Evolutionary conservation across 495 filamentous ascomycete species (phyloP), one percentile per base, ranked within the genome.

Genomic region (Patellaria atrata): DNA sequence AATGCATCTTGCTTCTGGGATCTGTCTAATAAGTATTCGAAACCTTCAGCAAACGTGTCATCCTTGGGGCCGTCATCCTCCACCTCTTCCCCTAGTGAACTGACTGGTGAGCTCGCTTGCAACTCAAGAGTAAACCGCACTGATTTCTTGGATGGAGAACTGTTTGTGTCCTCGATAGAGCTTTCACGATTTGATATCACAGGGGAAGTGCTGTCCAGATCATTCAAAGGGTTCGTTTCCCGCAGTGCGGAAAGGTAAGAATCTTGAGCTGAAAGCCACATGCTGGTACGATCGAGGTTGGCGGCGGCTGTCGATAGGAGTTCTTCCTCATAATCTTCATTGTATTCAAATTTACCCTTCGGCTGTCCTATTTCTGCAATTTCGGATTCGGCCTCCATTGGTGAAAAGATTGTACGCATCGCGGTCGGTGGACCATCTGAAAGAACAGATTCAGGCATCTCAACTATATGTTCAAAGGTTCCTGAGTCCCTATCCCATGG

Each of bases 11-110:
- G 30, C 51, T 58, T 32, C 63, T 59, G 36, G 61, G 66, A 17
- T 68, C 69, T 26, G 62, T 63, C 21, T 71, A 64, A 27, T 71
- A 58, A 27, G 78, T 77, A 72, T 40, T 81, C 75, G 54, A 94
- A 94, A 17, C 83, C 83, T 41, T 82, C 76, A 65, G 87, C 86
- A 53, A 89, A 94, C n/a, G 86, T 80, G 1, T 78, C 77, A 47
- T 91, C 82, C 49, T 75, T 42, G 41, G 53, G 56, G 4, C 48
- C 46, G 26, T 32, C 29, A 7, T 43, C 38, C 9, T 44, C 36
- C 0, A 44, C 34, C 10, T 32, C 36, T n/a, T n/a, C n/a, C n/a
- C n/a, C n/a, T n/a, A n/a, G n/a, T n/a, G n/a, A n/a, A 14, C 10
- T 5, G 1, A 11, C 37, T 6, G 37, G 19, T 5, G 39, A 33